These are phyloP conservation scores for Leccinum broughii DNA, from an alignment of 768 basidiomycete genomes.

Conservation along the genomic window DNA sequence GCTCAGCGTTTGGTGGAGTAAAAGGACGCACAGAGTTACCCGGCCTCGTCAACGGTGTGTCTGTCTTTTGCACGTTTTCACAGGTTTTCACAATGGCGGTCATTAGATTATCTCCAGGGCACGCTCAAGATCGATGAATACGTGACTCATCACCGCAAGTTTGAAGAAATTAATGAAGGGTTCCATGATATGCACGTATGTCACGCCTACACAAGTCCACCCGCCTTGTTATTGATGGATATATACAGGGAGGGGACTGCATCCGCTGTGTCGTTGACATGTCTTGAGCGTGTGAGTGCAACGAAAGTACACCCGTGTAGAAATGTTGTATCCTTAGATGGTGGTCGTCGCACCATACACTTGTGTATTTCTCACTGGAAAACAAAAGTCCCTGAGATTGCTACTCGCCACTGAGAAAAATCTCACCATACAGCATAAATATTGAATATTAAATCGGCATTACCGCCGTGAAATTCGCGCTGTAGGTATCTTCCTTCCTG, in stretches of 20 bases:
- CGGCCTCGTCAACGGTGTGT: slow-evolving; percentile 82
- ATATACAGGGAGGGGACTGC: slow-evolving; percentile 65
- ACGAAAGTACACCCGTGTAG: background rate
- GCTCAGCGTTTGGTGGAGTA: slow-evolving; percentile 94
- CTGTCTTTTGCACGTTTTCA: background rate
- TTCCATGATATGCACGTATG: slow-evolving; percentile 98
- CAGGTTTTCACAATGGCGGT: slow-evolving; percentile 2
- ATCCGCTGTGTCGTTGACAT: slow-evolving; percentile 97
- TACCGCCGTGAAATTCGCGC: slow-evolving; percentile 27
- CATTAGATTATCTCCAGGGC: slow-evolving; percentile 74
- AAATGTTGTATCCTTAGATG: slow-evolving; percentile 6
- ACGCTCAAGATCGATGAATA: slow-evolving; percentile 93
- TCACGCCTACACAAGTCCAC: slow-evolving; percentile 14
- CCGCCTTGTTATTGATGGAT: slow-evolving; percentile 5
- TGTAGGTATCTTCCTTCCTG: slow-evolving; percentile 59
- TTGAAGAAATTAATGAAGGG: slow-evolving; percentile 79
- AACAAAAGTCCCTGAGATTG: background rate
- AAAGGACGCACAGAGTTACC: slow-evolving; percentile 97
- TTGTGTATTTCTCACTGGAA: background rate
- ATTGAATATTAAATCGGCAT: slow-evolving; percentile 8
- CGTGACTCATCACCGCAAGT: slow-evolving; percentile 80
- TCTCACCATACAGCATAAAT: slow-evolving; percentile 13
- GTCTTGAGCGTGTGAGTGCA: slow-evolving; percentile 40
- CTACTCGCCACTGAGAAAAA: background rate
- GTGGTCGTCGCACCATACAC: background rate